Conservation (phyloP, 768 basidiomycete species). For the Harrya chromipes region DNA sequence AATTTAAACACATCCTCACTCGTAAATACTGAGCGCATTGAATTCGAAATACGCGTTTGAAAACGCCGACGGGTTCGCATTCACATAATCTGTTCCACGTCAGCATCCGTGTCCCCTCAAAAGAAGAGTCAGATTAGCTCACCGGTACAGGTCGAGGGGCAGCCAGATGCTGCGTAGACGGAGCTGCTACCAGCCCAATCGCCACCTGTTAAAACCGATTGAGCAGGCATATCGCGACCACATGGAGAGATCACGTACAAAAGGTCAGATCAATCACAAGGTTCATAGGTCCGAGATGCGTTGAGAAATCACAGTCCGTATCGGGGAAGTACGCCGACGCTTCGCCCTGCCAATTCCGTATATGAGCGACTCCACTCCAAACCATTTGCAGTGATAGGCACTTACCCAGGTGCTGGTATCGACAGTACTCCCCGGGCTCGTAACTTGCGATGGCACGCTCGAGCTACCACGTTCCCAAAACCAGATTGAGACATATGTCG, state of each 20-base stretch:
- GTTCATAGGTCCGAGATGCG: slow-evolving; percentile 53
- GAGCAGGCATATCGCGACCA: too few relatives aligned
- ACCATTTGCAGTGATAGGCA: too few relatives aligned
- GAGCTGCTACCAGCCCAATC: slow-evolving; percentile 25
- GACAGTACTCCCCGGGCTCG: slow-evolving; percentile 14
- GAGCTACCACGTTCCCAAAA: slow-evolving; percentile 36
- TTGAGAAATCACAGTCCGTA: slow-evolving; percentile 52
- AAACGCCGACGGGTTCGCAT: slow-evolving; percentile 39
- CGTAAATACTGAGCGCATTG: slow-evolving; percentile 27
- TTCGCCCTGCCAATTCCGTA: slow-evolving; percentile 40
- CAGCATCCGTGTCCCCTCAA: neutral
- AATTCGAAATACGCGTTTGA: slow-evolving; percentile 28
- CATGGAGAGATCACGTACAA: slow-evolving; percentile 13
- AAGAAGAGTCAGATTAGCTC: slow-evolving; percentile 1
- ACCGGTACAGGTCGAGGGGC: slow-evolving; percentile 30
- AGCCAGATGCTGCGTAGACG: slow-evolving; percentile 19
- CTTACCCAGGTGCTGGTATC: slow-evolving; percentile 28
- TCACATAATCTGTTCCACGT: slow-evolving; percentile 29
- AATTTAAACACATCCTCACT: slow-evolving; percentile 10
- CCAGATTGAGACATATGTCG: slow-evolving; percentile 34
- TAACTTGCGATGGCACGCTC: slow-evolving; percentile 34
- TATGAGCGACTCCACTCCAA: neutral
- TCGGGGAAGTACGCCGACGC: slow-evolving; percentile 61
- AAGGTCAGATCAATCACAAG: slow-evolving; percentile 57
- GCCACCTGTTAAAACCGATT: slow-evolving; percentile 15